These are phyloP conservation scores for Haplosporangium sp. DNA, from an alignment of 371 early-diverging fungal species.

Conservation along the genomic window DNA sequence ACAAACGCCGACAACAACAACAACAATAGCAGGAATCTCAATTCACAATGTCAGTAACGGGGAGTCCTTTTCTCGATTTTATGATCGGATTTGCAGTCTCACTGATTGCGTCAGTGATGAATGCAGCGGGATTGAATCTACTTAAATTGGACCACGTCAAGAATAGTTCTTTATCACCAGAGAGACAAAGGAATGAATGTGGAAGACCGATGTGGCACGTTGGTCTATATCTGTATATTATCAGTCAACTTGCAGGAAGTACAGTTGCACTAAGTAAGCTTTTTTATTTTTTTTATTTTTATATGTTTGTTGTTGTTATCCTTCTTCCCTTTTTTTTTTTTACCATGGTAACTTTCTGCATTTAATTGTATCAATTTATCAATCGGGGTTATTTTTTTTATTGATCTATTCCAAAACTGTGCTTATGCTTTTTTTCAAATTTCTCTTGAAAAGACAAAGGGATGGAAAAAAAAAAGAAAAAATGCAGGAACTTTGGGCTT, in stretches of 20 bases:
- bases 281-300: constrained; percentile 1
- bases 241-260: constrained; percentile 73
- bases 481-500: neutral
- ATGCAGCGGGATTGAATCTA: constrained; percentile 78
- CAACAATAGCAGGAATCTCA: neutral
- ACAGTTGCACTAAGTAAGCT: constrained; percentile 75
- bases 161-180: constrained; percentile 60
- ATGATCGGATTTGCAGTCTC: constrained; percentile 75
- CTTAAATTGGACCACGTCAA: constrained; percentile 76
- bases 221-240: constrained; percentile 74
- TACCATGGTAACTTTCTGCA: too few species aligned
- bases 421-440: neutral
- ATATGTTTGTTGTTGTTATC: neutral
- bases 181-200: constrained; percentile 70
- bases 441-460: neutral
- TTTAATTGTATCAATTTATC: neutral
- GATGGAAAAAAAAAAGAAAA: neutral
- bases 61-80: constrained; percentile 58
- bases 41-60: constrained; percentile 32
- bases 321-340: too few species aligned
- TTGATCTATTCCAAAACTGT: neutral
- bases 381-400: neutral
- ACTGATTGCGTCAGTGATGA: constrained; percentile 71
- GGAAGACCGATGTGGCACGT: constrained; percentile 77
- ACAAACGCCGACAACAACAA: too few species aligned